Conservation (phyloP, 1,284 basidiomycete genomes). For the Chondrostereum purpureum region DNA sequence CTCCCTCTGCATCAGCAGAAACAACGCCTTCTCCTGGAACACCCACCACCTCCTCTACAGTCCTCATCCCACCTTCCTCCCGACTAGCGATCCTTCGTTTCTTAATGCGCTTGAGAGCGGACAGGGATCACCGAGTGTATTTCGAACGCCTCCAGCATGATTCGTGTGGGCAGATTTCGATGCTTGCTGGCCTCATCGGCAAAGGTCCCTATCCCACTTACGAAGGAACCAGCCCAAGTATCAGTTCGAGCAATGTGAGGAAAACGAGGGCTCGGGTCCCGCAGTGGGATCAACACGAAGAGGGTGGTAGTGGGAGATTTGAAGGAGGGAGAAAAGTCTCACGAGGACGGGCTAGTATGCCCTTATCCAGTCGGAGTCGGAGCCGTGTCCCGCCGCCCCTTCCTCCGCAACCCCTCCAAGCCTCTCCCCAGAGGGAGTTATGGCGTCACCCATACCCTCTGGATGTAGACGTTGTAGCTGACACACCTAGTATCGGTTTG, state of each 20-base stretch:
- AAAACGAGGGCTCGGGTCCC: constrained; percentile 22
- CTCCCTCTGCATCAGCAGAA: constrained; percentile 4
- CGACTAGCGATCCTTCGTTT: constrained; percentile 81
- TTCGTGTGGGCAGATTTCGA: constrained; percentile 42
- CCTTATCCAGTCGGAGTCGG: constrained; percentile 67
- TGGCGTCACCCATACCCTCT: constrained; percentile 82
- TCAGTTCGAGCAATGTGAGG: constrained; percentile 34
- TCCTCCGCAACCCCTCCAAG: constrained; percentile 23
- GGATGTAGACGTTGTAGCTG: constrained; percentile 53
- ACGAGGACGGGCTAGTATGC: constrained; percentile 48
- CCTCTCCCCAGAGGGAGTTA: constrained; percentile 43
- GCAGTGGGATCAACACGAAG: no score
- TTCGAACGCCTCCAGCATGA: constrained; percentile 47
- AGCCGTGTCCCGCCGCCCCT: constrained; percentile 41
- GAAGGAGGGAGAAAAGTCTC: constrained; percentile 40
- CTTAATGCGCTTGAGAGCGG: constrained; percentile 84
- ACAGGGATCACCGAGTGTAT: constrained; percentile 86
- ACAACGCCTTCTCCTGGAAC: constrained; percentile 21
- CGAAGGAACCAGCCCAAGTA: constrained; percentile 24
- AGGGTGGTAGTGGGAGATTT: no score
- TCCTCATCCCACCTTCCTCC: constrained; percentile 56
- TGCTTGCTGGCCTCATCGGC: constrained; percentile 51
- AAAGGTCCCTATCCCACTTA: no score
- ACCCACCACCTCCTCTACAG: no score
- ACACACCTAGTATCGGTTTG: constrained; percentile 68